Conservation (phyloP, 352 stramenopile genomes). For the Pythium utonaiense region DNA sequence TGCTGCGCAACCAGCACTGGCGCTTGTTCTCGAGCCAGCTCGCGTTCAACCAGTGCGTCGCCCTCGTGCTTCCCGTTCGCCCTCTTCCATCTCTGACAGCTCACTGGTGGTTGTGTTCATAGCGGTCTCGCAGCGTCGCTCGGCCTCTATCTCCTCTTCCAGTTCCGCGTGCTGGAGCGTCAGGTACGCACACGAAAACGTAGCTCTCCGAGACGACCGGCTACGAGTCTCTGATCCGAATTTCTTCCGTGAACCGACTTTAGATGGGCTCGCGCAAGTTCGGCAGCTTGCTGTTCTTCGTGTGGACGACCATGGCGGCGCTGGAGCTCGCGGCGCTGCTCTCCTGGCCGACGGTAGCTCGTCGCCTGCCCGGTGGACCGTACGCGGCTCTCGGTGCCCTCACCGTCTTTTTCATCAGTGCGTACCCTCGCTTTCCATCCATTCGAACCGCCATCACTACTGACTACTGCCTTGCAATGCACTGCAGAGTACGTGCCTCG, state of each 20-base stretch:
- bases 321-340: conserved; percentile 47
- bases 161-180: conserved; percentile 79
- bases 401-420: conserved; percentile 77
- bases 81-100: background rate
- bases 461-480: background rate
- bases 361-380: conserved; percentile 48
- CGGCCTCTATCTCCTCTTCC: conserved; percentile 82
- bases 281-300: conserved; percentile 66
- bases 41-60: conserved; percentile 65
- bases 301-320: conserved; percentile 43
- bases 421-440: conserved; percentile 10
- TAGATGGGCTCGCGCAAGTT: conserved; percentile 87
- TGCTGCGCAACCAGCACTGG: conserved; percentile 64
- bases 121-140: conserved; percentile 77
- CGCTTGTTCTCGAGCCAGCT: conserved; percentile 65
- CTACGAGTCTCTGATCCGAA: background rate
- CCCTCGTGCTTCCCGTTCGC: too few relatives aligned
- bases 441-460: too few relatives aligned
- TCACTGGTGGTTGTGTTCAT: background rate
- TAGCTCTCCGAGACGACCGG: background rate
- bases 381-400: conserved; percentile 76
- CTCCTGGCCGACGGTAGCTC: conserved; percentile 35
- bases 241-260: background rate
- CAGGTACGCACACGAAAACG: conserved; percentile 26
- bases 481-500: conserved; percentile 70